Percentiles rank a stretch among this genome's conserved stretches.
These are phyloP conservation scores for Candida andamanensis DNA, from an alignment of 805 yeast genomes.

Conservation along the genomic window DNA sequence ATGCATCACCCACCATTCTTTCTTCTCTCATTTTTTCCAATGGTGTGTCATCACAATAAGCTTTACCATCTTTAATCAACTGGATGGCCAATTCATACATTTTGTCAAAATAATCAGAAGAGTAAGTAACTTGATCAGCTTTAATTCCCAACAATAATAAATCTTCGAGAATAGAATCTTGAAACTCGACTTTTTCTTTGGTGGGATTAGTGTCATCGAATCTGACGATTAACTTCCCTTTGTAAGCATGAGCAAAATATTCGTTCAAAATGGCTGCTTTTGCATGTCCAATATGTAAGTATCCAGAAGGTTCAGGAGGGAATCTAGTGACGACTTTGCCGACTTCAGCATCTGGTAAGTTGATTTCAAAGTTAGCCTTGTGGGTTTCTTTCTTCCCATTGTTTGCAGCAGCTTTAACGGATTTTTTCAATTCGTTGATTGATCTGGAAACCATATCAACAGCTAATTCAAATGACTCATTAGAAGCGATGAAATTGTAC, in stretches of 20 bases:
- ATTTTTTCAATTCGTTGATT: slow-evolving; percentile 66
- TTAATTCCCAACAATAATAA: slow-evolving; percentile 84
- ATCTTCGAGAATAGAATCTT: slow-evolving; percentile 91
- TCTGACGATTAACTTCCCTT: slow-evolving; percentile 94
- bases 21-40: slow-evolving; percentile 95
- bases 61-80: slow-evolving; percentile 91
- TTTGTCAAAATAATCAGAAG: slow-evolving; percentile 87
- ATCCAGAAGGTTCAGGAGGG: slow-evolving; percentile 99
- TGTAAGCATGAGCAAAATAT: slow-evolving; percentile 91
- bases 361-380: slow-evolving; percentile 94
- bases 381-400: slow-evolving; percentile 79
- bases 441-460: slow-evolving; percentile 65
- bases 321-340: slow-evolving; percentile 98
- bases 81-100: slow-evolving; percentile 85
- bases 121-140: slow-evolving; percentile 83
- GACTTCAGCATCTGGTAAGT: slow-evolving; percentile 81
- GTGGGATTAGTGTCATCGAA: slow-evolving; percentile 98
- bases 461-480: slow-evolving; percentile 61
- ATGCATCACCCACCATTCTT: slow-evolving; percentile 95
- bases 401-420: slow-evolving; percentile 39
- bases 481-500: slow-evolving; percentile 74
- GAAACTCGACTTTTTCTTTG: slow-evolving; percentile 92
- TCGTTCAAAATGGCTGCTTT: slow-evolving; percentile 96
- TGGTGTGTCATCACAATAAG: slow-evolving; percentile 96
- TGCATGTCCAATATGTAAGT: slow-evolving; percentile 98